Conservation (phyloP, 345 rosid species). For the Iberis pinnata region DNA sequence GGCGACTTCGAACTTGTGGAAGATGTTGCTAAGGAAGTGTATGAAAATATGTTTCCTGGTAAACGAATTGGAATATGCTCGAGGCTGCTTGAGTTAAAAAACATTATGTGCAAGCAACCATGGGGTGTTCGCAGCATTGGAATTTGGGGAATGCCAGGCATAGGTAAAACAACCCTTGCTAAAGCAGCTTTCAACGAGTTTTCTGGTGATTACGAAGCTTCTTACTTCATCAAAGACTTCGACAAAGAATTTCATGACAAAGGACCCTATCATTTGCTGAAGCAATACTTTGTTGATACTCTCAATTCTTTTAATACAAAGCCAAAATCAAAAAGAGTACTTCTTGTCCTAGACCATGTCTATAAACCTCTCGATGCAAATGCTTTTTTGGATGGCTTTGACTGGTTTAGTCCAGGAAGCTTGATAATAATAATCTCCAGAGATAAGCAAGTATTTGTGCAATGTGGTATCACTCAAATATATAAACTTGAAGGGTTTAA, state of each 20-base stretch:
- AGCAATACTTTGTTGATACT: too few species aligned
- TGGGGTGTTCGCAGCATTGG: background rate
- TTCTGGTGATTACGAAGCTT: background rate
- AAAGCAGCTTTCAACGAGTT: background rate
- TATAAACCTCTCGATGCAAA: background rate
- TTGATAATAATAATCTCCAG: conserved; percentile 5
- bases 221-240: background rate
- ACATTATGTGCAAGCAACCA: background rate
- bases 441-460: background rate
- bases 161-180: too few species aligned
- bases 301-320: too few species aligned
- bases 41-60: background rate
- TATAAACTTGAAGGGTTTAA: conserved; percentile 6
- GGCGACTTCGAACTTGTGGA: conserved; percentile 11
- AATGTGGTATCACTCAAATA: conserved; percentile 3
- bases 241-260: background rate
- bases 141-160: background rate
- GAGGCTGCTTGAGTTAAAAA: background rate
- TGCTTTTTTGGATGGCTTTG: background rate
- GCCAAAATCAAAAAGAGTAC: background rate
- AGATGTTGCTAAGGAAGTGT: background rate
- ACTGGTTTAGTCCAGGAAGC: conserved; percentile 14
- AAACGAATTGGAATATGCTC: background rate
- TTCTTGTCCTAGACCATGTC: background rate
- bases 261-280: background rate